phyloP scores from a whole-genome alignment of 2,329 filamentous ascomycete genomes.

The Didymosphaeria variabile region DNA sequence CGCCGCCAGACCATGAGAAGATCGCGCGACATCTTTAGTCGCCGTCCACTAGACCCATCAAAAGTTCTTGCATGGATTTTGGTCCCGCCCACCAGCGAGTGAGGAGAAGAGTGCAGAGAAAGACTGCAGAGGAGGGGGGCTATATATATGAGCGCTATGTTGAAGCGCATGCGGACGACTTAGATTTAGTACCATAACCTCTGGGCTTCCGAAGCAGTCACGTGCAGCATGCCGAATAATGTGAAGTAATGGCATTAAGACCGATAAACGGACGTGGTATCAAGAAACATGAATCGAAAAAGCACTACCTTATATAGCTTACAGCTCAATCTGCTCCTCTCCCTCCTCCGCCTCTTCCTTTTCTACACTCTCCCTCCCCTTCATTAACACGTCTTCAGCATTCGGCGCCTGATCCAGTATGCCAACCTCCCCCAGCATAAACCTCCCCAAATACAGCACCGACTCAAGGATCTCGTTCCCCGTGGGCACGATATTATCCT shows the following conservation, averaged over 20 bases:
- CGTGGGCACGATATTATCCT: constrained; percentile 85
- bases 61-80: no score
- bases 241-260: neutral
- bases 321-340: constrained; percentile 17
- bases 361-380: constrained; percentile 11
- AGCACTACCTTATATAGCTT: neutral
- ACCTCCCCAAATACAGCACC: constrained; percentile 84
- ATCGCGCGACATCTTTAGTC: no score
- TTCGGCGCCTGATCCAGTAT: constrained; percentile 23
- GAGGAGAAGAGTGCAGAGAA: no score
- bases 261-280: constrained; percentile 4
- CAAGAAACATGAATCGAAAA: neutral
- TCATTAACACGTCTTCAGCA: neutral
- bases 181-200: no score
- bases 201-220: no score
- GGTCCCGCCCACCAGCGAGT: no score
- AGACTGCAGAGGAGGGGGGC: no score
- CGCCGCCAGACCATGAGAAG: no score
- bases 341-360: neutral
- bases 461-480: constrained; percentile 88
- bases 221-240: no score
- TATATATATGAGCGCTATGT: no score
- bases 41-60: no score
- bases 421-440: constrained; percentile 65
- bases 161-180: no score